phyloP scores from a whole-genome alignment of 805 yeast species.

The Teunomyces atbi region DNA sequence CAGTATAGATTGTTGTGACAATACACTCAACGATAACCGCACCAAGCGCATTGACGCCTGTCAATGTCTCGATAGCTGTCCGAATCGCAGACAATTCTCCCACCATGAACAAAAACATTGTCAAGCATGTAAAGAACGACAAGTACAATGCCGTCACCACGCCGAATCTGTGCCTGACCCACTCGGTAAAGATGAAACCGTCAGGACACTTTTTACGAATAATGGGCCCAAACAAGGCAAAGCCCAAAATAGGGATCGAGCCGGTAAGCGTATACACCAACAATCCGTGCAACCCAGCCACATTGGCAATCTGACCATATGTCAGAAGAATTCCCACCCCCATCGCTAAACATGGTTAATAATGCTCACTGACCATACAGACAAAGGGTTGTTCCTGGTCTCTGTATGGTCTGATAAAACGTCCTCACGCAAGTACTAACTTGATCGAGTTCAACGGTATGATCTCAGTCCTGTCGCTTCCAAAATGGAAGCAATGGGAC shows the following conservation, averaged over 20 bases:
- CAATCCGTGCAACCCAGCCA: constrained; percentile 84
- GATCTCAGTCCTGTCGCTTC: constrained; percentile 55
- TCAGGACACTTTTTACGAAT: constrained; percentile 78
- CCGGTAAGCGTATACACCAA: constrained; percentile 78
- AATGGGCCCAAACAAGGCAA: constrained; percentile 78
- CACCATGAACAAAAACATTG: constrained; percentile 83
- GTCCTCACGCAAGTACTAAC: constrained; percentile 82
- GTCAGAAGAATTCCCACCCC: constrained; percentile 89
- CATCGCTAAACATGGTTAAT: constrained; percentile 49
- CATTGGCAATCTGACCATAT: constrained; percentile 81
- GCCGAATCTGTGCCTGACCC: constrained; percentile 89
- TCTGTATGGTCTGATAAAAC: not conserved
- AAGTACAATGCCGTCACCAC: constrained; percentile 67
- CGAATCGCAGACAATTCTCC: constrained; percentile 83
- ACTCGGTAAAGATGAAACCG: constrained; percentile 89
- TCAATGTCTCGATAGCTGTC: constrained; percentile 70
- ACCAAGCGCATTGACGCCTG: constrained; percentile 76
- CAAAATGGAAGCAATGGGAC: constrained; percentile 28
- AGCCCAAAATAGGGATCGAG: constrained; percentile 80
- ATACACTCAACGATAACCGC: constrained; percentile 82
- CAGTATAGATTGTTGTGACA: constrained; percentile 83
- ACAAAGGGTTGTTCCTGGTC: too few species aligned
- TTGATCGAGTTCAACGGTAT: constrained; percentile 82
- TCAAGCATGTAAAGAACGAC: constrained; percentile 77
- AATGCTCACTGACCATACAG: not conserved